phyloP scores from a whole-genome alignment of 352 stramenopile species.

The Phytophthora ramorum region DNA sequence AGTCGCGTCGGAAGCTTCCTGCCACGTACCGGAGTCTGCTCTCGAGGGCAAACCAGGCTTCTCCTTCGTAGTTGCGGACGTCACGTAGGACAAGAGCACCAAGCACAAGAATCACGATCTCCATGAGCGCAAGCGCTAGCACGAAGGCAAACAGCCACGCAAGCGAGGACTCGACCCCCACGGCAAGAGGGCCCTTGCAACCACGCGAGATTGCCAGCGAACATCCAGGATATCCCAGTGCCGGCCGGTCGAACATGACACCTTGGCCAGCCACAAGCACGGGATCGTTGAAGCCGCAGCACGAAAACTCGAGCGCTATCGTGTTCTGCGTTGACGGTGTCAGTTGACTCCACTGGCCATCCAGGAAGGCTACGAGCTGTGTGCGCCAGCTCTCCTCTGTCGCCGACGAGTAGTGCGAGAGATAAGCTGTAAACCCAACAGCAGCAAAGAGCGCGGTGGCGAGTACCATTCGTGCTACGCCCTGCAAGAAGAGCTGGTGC shows the following conservation, averaged over 20 bases:
- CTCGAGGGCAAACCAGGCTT: constrained; percentile 58
- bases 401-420: constrained; percentile 44
- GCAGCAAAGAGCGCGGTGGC: constrained; percentile 35
- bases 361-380: constrained; percentile 43
- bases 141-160: constrained; percentile 56
- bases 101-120: constrained; percentile 35
- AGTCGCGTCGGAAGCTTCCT: constrained; percentile 59
- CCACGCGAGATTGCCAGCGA: constrained; percentile 44
- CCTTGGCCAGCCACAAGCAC: constrained; percentile 35
- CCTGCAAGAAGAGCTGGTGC: constrained; percentile 56
- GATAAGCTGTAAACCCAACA: constrained; percentile 41
- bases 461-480: constrained; percentile 19
- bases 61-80: constrained; percentile 38
- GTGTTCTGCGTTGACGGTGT: constrained; percentile 34
- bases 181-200: constrained; percentile 41
- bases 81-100: constrained; percentile 36
- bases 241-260: constrained; percentile 55
- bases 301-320: constrained; percentile 52
- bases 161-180: constrained; percentile 48
- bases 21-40: constrained; percentile 60
- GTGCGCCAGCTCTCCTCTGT: constrained; percentile 32
- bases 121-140: constrained; percentile 40
- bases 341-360: constrained; percentile 50
- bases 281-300: constrained; percentile 65
- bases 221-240: constrained; percentile 42